A percentile compares a stretch with the other conserved stretches of the same genome.
Evolutionary conservation across 768 basidiomycete genomes (phyloP).

Genomic region (Xerocomellus intermedius): DNA sequence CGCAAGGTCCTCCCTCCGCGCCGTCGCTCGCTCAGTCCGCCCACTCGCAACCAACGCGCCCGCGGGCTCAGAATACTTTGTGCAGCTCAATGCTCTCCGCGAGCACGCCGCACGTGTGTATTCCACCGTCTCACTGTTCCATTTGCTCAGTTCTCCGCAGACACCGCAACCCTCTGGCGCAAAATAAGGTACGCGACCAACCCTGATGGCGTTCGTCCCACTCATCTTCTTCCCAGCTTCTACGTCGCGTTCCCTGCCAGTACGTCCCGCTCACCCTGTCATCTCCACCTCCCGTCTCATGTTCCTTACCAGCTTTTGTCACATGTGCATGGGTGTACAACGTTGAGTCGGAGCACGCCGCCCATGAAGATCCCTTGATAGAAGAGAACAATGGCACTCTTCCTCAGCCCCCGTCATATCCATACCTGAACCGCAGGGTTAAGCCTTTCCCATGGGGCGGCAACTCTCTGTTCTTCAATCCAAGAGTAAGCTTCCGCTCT

Average conservation of each 20-base stretch:
- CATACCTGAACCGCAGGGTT: conserved; percentile 71
- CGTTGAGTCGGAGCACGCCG: conserved; percentile 61
- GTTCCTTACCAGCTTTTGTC: conserved; percentile 17
- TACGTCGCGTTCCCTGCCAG: conserved; percentile 76
- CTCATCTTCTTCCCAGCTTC: conserved; percentile 44
- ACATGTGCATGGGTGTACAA: conserved; percentile 47
- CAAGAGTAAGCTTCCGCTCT: conserved; percentile 47
- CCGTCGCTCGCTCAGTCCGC: conserved; percentile 34
- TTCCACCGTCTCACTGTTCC: conserved; percentile 7
- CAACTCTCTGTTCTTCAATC: conserved; percentile 83
- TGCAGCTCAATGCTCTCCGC: conserved; percentile 53
- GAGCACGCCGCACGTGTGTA: conserved; percentile 64
- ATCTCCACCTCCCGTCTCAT: conserved; percentile 12
- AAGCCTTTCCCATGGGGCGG: conserved; percentile 87
- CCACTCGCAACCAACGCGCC: conserved; percentile 41
- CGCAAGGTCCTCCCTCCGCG: conserved; percentile 48
- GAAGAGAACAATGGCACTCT: conserved; percentile 71
- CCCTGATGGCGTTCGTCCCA: not conserved
- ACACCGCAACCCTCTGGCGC: conserved; percentile 79
- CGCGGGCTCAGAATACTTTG: conserved; percentile 43
- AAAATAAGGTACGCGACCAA: conserved; percentile 68
- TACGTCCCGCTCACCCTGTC: conserved; percentile 38
- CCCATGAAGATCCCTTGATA: conserved; percentile 68
- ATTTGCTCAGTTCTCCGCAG: conserved; percentile 37
- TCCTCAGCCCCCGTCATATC: conserved; percentile 68